Conservation (phyloP, 2,329 filamentous ascomycete species). For the Xylariaceae sp. region DNA sequence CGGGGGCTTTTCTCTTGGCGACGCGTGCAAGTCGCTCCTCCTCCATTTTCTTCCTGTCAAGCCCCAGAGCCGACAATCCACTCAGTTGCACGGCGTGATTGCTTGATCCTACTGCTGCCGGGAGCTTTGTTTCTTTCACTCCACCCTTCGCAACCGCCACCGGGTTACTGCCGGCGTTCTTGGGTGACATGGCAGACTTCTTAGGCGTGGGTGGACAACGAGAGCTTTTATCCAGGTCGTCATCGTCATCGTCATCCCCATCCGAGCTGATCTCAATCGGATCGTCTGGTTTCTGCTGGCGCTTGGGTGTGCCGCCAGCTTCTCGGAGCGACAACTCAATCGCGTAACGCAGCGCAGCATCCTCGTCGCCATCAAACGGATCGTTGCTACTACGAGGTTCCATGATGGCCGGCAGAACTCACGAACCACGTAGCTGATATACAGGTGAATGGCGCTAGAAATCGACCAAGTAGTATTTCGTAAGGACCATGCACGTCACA, state of each 20-base stretch:
- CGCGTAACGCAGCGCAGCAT: conserved; percentile 55
- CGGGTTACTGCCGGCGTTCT: no score
- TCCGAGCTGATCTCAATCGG: conserved; percentile 31
- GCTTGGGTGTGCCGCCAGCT: conserved; percentile 5
- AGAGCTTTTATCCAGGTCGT: conserved; percentile 26
- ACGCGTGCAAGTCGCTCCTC: conserved; percentile 69
- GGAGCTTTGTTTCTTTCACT: conserved; percentile 5
- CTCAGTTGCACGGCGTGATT: background rate
- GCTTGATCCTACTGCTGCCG: background rate
- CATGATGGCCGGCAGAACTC: no score
- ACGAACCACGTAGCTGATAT: no score
- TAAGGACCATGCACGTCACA: no score
- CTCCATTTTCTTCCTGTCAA: conserved; percentile 82
- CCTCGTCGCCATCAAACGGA: conserved; percentile 39
- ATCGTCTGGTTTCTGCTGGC: conserved; percentile 16
- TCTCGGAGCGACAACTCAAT: conserved; percentile 52
- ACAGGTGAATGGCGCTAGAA: no score
- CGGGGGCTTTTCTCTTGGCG: conserved; percentile 50
- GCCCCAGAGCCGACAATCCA: conserved; percentile 37
- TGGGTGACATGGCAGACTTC: no score
- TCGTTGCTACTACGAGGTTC: conserved; percentile 18
- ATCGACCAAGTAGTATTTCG: no score
- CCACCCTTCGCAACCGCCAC: no score
- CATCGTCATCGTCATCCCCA: conserved; percentile 27
- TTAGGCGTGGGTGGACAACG: conserved; percentile 19